Base-by-base conservation (phyloP, 2,329 filamentous ascomycete genomes). In the Trichophaea hybrida region DNA sequence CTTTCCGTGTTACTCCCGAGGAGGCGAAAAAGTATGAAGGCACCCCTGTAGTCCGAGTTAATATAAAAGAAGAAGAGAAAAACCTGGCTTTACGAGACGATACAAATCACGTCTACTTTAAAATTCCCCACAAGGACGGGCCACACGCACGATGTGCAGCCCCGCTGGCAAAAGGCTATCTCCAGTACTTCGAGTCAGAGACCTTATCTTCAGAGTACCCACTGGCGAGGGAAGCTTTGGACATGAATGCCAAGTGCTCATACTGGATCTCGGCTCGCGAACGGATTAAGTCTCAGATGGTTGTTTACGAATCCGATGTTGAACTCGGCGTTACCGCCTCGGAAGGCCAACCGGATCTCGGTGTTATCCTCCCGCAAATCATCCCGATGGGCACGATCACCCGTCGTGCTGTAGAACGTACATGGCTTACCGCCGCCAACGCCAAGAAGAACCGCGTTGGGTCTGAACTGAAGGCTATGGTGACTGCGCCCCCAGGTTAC, bases 321-420 rank as follows among this genome's bases (percentile, higher is more conserved):
- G 12, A 15, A 10, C 53, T 46, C 8, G 35, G 38, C 8, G n/a
- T 15, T 7, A 54, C 51, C 24, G 51, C 10, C 13, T 15, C 10
- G 7, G 48, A 46, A 17, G 34, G n/a, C 7, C 33, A 15, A 13
- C 48, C 31, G 44, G 72, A 75, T 32, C 68, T 79, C n/a, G 93
- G 93, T 1, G 95, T 88, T 69, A 98, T 98, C 63, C 73, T 98
- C 17, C 93, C 93, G 0, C 93, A 98, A 69, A 77, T 98, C 61
- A 96, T 98, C 58, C 93, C 93, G 0, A 98, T 98, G 93, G 93
- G 93, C 13, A 98, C 94, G 5, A 88, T 98, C 64, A 98, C 93
- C 1, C 81, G 93, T 55, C 80, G 93, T 69, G 88, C 91, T 0
- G 93, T 98, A 5, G 93, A 98, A 69, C 97, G 96, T 65, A 98